Base-by-base conservation (phyloP, 148 eudicot genomes). In the Hydrangea macrophylla region DNA sequence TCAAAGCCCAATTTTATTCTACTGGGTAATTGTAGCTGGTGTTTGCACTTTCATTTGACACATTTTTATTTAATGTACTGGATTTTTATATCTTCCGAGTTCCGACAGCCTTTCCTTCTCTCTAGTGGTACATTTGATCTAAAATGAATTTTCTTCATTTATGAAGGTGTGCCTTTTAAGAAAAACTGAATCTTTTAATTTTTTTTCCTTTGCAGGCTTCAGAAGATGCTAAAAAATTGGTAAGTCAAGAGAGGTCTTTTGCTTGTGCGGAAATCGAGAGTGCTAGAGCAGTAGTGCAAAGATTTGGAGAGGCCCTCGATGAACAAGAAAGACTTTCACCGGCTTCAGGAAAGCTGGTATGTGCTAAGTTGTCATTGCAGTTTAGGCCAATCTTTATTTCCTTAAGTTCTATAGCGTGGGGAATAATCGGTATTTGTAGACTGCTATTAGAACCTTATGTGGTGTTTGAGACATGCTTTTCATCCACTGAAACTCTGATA, bases 241-340 rank as follows among this genome's bases (percentile, higher is more conserved):
- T 94, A 51, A 94, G 71, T 83, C 99, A 94, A 79, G 99, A 94
- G 87, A 88, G 92, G 58, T 94, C 99, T 22, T 94, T 90, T 75
- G 99, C 97, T 50, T 94, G 99, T 84, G 97, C 99, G 11, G 99
- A 94, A 83, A 94, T 94, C 7, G 97, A 90, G 76, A 94, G 97
- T 76, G 99, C 99, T 36, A 85, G 96, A 73, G 92, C 93, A 55
- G 99, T 94, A 8, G 97, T 94, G 36, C 92, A 87, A 66, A 86
- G 97, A 82, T 88, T 79, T 23, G 99, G 97, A 40, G 91, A 94
- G 83, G 99, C 99, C 76, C 92, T 94, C 55, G 99, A 94, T 65
- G 99, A 94, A 79, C 93, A 94, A 81, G 99, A 90, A 79, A 81
- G 84, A 74, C 75, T 80, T 54, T 83, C 92, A 45, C 82, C 80